Evolutionary conservation across 768 basidiomycete genomes (phyloP), one percentile per base, ranked within the genome.

Genomic region (Trametes cingulata): DNA sequence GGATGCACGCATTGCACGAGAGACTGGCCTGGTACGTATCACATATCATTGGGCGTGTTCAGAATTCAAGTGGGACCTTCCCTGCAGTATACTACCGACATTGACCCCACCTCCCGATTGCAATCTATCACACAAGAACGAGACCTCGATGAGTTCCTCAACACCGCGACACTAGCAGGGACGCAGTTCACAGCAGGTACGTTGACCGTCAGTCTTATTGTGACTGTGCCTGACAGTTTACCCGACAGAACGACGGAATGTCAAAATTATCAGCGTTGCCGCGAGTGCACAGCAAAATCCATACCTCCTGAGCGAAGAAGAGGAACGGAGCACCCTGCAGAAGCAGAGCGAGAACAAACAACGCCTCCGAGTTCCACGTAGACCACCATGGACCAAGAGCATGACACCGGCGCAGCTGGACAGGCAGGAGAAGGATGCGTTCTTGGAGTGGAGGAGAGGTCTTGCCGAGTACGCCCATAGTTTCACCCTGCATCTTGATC

Each of bases 181-280:
- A 91, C 91, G 12, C 93, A 99, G 67, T 99, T 99, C 70, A 92
- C 93, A 17, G 96, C 96, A 36, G 96, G 95, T 96, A 60, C 36
- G 84, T 67, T 24, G 29, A 42, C 19, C 36, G 17, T 41, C 33
- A 24, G 25, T n/a, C n/a, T n/a, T n/a, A n/a, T 37, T 51, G 24
- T 12, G 42, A 19, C 42, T 20, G 42, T 64, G 49, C 41, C 61
- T 59, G 42, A 57, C 57, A 27, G 37, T 45, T 41, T 43, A 25
- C 22, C n/a, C 3, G 39, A 12, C 19, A 91, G 91, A 93, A 71
- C 82, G 88, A 55, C 78, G 89, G 57, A 93, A 92, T 71, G 81
- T 93, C 43, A 91, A 89, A 71, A 85, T 93, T 40, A 83, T 93
- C 78, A 85, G 67, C 82, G 85, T 83, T 2, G 76, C 81, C 6